phyloP scores from a whole-genome alignment of 2,329 filamentous ascomycete genomes.

The Ambrosiella xylebori region DNA sequence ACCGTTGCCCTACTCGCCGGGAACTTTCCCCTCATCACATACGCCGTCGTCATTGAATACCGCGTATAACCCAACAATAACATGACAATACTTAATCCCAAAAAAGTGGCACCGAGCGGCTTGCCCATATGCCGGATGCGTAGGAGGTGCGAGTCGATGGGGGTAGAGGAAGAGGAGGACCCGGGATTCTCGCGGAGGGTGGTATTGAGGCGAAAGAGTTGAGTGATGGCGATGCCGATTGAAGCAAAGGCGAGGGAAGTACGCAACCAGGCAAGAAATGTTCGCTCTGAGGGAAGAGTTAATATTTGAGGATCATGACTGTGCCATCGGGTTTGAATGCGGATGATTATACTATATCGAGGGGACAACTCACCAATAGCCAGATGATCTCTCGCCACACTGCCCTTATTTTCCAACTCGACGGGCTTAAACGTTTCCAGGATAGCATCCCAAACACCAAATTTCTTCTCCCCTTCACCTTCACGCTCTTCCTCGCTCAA shows the following conservation, averaged over 20 bases:
- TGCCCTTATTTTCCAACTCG: constrained; percentile 73
- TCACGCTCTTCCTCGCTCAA: constrained; percentile 1
- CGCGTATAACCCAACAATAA: constrained; percentile 61
- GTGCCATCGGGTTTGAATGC: no score
- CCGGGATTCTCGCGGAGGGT: constrained; percentile 27
- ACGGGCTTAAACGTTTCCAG: constrained; percentile 34
- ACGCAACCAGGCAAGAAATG: constrained; percentile 70
- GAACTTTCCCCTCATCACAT: constrained; percentile 65
- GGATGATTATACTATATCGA: background rate
- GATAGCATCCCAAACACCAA: constrained; percentile 1
- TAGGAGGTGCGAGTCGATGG: constrained; percentile 21
- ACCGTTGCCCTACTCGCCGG: constrained; percentile 63
- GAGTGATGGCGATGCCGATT: constrained; percentile 69
- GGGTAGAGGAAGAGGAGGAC: constrained; percentile 8
- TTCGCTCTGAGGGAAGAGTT: constrained; percentile 41
- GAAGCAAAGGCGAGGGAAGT: constrained; percentile 68
- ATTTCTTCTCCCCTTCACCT: background rate
- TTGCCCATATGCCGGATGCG: constrained; percentile 49
- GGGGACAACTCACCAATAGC: constrained; percentile 43
- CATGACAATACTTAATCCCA: constrained; percentile 58
- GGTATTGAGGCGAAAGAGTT: constrained; percentile 69
- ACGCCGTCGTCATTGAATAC: constrained; percentile 63
- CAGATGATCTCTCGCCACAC: constrained; percentile 66
- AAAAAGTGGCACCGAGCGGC: constrained; percentile 58
- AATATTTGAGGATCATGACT: background rate